These are phyloP conservation scores for Penicillium digitatum DNA, from an alignment of 2,329 filamentous ascomycete species.

Conservation along the genomic window DNA sequence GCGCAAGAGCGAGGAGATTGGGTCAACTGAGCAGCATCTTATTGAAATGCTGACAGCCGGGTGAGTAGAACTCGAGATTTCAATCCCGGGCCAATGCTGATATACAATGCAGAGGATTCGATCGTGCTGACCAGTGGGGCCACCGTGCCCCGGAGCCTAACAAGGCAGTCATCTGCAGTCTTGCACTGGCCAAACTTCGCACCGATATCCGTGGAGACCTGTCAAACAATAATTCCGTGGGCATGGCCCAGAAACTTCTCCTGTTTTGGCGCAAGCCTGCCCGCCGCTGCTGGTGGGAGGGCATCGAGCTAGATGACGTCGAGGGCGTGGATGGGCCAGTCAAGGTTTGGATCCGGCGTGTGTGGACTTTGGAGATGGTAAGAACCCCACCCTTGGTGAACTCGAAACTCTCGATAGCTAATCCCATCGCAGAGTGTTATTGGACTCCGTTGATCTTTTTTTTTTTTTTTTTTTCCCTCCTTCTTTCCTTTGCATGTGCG, in stretches of 20 bases:
- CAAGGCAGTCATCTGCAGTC: slow-evolving; percentile 96
- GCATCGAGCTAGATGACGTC: slow-evolving; percentile 82
- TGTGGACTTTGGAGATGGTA: slow-evolving; percentile 97
- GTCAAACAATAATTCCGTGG: slow-evolving; percentile 71
- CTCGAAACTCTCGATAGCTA: slow-evolving; percentile 11
- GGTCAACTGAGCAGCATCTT: slow-evolving; percentile 94
- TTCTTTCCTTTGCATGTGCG: slow-evolving; percentile 18
- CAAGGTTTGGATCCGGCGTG: slow-evolving; percentile 96
- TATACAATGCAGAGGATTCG: slow-evolving; percentile 68
- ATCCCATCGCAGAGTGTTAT: slow-evolving; percentile 65
- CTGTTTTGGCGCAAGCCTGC: slow-evolving; percentile 98
- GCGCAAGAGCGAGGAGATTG: slow-evolving; percentile 89
- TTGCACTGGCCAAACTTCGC: slow-evolving; percentile 85
- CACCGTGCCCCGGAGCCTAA: slow-evolving; percentile 96
- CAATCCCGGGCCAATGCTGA: slow-evolving; percentile 10
- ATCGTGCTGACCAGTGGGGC: slow-evolving; percentile 92
- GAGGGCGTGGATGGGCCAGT: slow-evolving; percentile 86
- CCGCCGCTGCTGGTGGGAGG: slow-evolving; percentile 97
- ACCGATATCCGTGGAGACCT: slow-evolving; percentile 81
- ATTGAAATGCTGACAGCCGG: slow-evolving; percentile 99
- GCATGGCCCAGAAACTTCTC: slow-evolving; percentile 96
- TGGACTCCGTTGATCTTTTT: slow-evolving; percentile 57
- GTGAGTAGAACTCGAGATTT: slow-evolving; percentile 52
- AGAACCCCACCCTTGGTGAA: slow-evolving; percentile 19
- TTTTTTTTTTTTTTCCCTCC: slow-evolving; percentile 7